Evolutionary conservation across 1,284 basidiomycete species (phyloP).

Genomic region (Takashimella tepidaria): DNA sequence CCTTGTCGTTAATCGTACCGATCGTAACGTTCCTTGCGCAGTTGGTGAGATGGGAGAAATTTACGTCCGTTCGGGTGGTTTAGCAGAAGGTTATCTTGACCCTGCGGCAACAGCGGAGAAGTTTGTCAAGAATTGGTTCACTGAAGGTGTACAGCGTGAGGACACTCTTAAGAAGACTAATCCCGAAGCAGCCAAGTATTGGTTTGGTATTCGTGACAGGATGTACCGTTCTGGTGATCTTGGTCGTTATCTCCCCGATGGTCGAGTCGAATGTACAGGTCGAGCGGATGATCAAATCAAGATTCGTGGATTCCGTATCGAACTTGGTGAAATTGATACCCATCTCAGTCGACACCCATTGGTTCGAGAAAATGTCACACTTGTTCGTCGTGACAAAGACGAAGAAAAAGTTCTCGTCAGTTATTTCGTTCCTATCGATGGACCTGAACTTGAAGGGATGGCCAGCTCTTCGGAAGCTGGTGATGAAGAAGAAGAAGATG

Average conservation of each 20-base stretch:
- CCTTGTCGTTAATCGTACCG: constrained; percentile 90
- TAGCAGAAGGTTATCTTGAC: constrained; percentile 94
- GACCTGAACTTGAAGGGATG: constrained; percentile 62
- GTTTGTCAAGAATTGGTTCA: constrained; percentile 91
- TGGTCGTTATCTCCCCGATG: constrained; percentile 88
- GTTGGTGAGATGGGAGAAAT: constrained; percentile 98
- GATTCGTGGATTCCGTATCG: constrained; percentile 98
- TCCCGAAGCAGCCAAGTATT: constrained; percentile 65
- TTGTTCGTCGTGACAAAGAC: constrained; percentile 96
- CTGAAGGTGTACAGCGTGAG: constrained; percentile 53
- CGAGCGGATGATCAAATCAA: constrained; percentile 99
- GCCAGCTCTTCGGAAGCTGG: constrained; percentile 61
- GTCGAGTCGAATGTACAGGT: constrained; percentile 93
- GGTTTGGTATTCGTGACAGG: constrained; percentile 96
- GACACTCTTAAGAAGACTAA: constrained; percentile 65
- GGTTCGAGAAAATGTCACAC: constrained; percentile 92
- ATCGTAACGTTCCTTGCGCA: constrained; percentile 81
- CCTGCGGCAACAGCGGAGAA: constrained; percentile 78
- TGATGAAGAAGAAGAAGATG: constrained; percentile 54
- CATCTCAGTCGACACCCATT: constrained; percentile 90
- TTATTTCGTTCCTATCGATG: constrained; percentile 91
- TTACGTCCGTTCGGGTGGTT: constrained; percentile 91
- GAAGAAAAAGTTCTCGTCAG: constrained; percentile 98
- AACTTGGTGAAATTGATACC: constrained; percentile 97
- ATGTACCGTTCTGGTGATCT: constrained; percentile 98